Evolutionary conservation across 1,139 yeast species (phyloP), one percentile per base, ranked within the genome.

Genomic region (Groenewaldozyma auringiensis): DNA sequence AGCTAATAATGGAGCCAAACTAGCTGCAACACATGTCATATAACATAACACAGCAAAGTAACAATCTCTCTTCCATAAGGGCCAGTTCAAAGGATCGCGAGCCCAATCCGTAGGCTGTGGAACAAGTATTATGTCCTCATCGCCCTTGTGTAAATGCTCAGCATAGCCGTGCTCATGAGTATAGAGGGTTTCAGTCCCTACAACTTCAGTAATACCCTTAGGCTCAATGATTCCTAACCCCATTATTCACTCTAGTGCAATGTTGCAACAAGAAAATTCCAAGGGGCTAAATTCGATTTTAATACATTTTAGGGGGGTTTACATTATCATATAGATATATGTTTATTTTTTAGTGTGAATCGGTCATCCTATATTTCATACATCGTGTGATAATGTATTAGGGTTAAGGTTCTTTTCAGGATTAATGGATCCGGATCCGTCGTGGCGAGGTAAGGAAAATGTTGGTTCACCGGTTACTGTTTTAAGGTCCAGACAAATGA

Each of bases 71-170:
- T 76, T 61, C 35, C 48, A 50, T 6, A 44, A 51, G 1, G 68
- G 34, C 77, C 77, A 72, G 54, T 71, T 72, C 40, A 72, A 54
- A 3, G 77, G 75, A 54, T 73, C 76, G 49, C 74, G 69, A 17
- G 76, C 75, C 51, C 73, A 73, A 43, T 65, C 69, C 4, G 75
- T 63, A 3, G 76, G 76, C 6, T 67, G 66, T 3, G 76, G 76
- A 46, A 68, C 63, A 21, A 70, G 53, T 20, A 73, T 68, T 48
- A 74, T 68, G 22, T 59, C 63, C 17, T 32, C 36, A 4, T 9
- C 6, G 36, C 18, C 13, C 18, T 25, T 25, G 11, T 25, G 9
- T 11, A 11, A 25, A 11, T 25, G 29, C 11, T 25, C 29, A 8
- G 29, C 6, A 11, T 8, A 25, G 6, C 11, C 11, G 11, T 25